A percentile compares a stretch with the other conserved stretches of the same genome.
These are phyloP conservation scores for Afroboletus lepidellus DNA, from an alignment of 1,284 basidiomycete genomes.

Conservation along the genomic window DNA sequence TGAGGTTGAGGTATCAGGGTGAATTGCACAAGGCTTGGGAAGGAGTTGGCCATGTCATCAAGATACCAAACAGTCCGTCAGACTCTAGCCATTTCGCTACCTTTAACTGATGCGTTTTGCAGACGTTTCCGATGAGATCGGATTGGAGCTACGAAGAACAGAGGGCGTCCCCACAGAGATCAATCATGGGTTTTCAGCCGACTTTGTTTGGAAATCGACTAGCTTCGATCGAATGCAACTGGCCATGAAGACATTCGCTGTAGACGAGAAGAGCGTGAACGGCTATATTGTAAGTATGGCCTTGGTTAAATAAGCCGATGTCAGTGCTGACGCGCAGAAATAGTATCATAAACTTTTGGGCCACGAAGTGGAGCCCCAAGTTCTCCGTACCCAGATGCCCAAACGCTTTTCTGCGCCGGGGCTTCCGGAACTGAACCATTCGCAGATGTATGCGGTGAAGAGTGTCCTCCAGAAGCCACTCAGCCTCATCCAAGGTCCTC, in stretches of 20 bases:
- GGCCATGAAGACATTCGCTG: conserved; percentile 99
- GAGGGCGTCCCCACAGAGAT: conserved; percentile 96
- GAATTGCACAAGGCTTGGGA: conserved; percentile 93
- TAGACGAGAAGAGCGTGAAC: conserved; percentile 98
- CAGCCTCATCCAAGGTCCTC: conserved; percentile 96
- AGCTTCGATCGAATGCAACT: conserved; percentile 99
- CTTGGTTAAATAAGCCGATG: background rate
- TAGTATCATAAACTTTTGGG: conserved; percentile 98
- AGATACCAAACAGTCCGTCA: conserved; percentile 94
- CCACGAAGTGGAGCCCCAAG: conserved; percentile 91
- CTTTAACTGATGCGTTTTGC: conserved; percentile 21
- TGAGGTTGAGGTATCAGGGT: conserved; percentile 87
- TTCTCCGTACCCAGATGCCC: conserved; percentile 90
- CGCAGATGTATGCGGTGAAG: conserved; percentile 99
- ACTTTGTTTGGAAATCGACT: conserved; percentile 99
- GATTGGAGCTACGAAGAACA: conserved; percentile 84
- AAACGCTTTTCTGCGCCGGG: conserved; percentile 96
- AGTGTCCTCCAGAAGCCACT: conserved; percentile 98
- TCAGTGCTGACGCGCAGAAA: conserved; percentile 13
- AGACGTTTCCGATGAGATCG: conserved; percentile 99
- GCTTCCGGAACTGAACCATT: conserved; percentile 97
- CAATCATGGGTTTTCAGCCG: conserved; percentile 92
- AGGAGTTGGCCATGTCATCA: conserved; percentile 96
- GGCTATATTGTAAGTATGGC: conserved; percentile 79
- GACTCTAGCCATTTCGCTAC: background rate